Evolutionary conservation across 495 filamentous ascomycete genomes (phyloP), one percentile per base, ranked within the genome.

Genomic region (Pseudotulostoma volvatum): DNA sequence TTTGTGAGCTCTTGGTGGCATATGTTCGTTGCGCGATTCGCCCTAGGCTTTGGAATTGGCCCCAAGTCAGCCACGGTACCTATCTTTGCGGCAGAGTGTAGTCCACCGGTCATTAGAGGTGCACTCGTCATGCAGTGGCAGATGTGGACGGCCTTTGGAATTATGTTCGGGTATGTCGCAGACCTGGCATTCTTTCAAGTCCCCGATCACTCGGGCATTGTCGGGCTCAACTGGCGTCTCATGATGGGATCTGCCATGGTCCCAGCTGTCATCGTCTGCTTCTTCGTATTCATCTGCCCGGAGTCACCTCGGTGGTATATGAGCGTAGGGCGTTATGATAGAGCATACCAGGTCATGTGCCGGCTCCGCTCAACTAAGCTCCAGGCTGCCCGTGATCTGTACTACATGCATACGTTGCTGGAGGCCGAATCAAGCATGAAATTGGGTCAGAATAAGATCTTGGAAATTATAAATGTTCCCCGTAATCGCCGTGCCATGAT

Each of bases 111-210:
- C 17, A 81, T 88, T 34, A 72, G 84, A 30, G 84, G 84, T 20
- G 84, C 82, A 9, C 47, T 82, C 28, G 75, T 81, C 4, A 80
- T 81, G 76, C 73, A 80, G 51, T 88, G 84, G 83, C 84, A 87
- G 54, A 76, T 84, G 72, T 86, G 77, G 77, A 86, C 80, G 1
- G 83, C 83, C 1, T 85, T 85, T 43, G 83, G 82, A 1, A 84
- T 86, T 49, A 79, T 86, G 70, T 40, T 85, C 11, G 83, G 82
- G 9, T 84, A 80, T 49, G 69, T 71, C 1, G 70, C 76, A 9
- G 79, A 80, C 52, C 56, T 92, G 14, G 78, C 73, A 14, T 84
- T 92, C 53, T 80, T 73, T 47, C 48, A 71, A 19, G 74, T 84
- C 7, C 52, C 61, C 3, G 61, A 75, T 50, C 44, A 49, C 9